Conservation (phyloP, 129 eudicot genomes). For the Scalesia atractyloides region DNA sequence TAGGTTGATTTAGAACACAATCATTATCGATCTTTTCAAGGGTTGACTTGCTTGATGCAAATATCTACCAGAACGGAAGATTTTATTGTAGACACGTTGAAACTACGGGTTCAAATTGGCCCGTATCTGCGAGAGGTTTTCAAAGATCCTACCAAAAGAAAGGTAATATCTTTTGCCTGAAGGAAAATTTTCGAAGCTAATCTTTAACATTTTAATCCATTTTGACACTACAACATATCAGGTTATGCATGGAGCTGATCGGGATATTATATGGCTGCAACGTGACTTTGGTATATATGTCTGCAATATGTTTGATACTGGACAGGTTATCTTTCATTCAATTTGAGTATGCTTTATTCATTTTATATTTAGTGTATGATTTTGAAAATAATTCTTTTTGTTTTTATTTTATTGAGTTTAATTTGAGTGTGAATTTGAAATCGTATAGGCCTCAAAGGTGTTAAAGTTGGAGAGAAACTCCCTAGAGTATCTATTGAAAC, state of each 20-base stretch:
- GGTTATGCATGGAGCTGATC: constrained; percentile 98
- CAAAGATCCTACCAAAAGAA: constrained; percentile 81
- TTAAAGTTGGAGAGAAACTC: constrained; percentile 80
- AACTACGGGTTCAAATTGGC: constrained; percentile 78
- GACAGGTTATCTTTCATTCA: constrained; percentile 57
- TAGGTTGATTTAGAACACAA: constrained; percentile 99
- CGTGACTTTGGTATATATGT: constrained; percentile 88
- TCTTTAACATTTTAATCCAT: neutral
- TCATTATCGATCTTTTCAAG: constrained; percentile 94
- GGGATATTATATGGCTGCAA: constrained; percentile 93
- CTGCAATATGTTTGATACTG: constrained; percentile 78
- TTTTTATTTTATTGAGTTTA: neutral
- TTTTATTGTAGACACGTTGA: constrained; percentile 91
- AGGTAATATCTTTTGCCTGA: constrained; percentile 45
- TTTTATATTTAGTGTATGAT: neutral
- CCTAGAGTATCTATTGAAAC: constrained; percentile 68
- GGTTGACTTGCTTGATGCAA: constrained; percentile 98
- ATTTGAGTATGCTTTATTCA: neutral
- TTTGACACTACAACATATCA: constrained; percentile 23
- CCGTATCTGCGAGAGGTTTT: constrained; percentile 84
- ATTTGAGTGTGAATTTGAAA: constrained; percentile 18
- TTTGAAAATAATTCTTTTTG: neutral
- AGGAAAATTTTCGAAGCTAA: neutral
- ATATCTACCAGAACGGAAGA: constrained; percentile 95
- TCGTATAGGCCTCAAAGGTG: constrained; percentile 74